A percentile compares a stretch with the other conserved stretches of the same genome.
Conservation (phyloP, 192 early-diverging fungal species). For the Backusella luteola region DNA sequence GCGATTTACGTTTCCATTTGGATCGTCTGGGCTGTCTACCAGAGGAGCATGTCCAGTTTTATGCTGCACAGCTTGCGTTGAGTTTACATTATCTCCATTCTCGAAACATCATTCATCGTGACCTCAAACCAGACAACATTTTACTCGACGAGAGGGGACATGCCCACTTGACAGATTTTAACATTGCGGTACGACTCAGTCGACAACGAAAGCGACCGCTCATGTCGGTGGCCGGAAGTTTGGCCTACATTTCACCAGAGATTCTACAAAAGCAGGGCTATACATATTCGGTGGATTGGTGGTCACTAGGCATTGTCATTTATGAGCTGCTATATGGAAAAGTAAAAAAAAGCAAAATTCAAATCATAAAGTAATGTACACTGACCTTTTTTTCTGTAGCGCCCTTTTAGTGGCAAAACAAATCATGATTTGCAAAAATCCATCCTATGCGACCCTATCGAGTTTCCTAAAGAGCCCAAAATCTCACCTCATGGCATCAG, state of each 20-base stretch:
- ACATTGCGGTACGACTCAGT: conserved; percentile 72
- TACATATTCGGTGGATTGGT: conserved; percentile 59
- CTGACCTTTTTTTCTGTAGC: conserved; percentile 39
- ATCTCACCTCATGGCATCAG: conserved; percentile 51
- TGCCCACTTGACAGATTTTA: conserved; percentile 84
- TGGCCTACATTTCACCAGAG: conserved; percentile 89
- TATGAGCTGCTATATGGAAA: conserved; percentile 76
- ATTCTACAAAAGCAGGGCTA: conserved; percentile 61
- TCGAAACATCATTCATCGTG: conserved; percentile 73
- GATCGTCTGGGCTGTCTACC: conserved; percentile 63
- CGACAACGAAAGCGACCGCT: conserved; percentile 59
- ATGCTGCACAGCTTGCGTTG: conserved; percentile 66
- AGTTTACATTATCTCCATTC: conserved; percentile 69
- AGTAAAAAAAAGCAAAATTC: conserved; percentile 39
- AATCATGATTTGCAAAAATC: conserved; percentile 72
- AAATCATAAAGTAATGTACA: background rate
- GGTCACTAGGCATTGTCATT: conserved; percentile 79
- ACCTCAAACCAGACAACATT: conserved; percentile 86
- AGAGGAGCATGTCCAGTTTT: conserved; percentile 67
- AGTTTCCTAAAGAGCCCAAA: conserved; percentile 58
- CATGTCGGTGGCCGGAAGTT: conserved; percentile 72
- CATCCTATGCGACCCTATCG: conserved; percentile 66
- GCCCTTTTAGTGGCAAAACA: conserved; percentile 85
- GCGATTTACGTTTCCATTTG: conserved; percentile 90
- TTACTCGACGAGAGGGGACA: conserved; percentile 76